phyloP scores from a whole-genome alignment of 306 rosid species.

The Delonix regia region DNA sequence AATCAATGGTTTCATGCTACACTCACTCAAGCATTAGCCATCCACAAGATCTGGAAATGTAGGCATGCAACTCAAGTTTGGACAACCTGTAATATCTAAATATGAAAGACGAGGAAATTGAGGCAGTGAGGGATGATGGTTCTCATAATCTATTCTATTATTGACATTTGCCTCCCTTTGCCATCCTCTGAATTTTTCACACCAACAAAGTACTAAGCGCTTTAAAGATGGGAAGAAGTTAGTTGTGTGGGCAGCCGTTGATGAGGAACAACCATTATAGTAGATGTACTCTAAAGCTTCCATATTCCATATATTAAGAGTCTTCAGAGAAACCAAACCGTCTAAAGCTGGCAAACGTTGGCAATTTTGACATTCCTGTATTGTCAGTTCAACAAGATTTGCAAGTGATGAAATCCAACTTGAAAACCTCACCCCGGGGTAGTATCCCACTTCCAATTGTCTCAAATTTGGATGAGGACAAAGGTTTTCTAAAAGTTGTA shows the following conservation, averaged over 20 bases:
- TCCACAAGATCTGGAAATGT: background rate
- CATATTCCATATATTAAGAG: fast-evolving
- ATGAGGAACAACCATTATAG: background rate
- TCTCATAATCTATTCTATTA: background rate
- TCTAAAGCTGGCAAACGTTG: background rate
- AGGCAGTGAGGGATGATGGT: background rate
- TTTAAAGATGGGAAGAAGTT: background rate
- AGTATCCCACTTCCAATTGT: fast-evolving
- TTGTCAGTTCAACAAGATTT: background rate
- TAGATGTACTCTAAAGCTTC: background rate
- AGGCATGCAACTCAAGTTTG: background rate
- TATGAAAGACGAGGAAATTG: conserved; percentile 14
- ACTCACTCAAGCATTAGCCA: fast-evolving
- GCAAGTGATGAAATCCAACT: background rate
- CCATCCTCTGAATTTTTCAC: conserved; percentile 29
- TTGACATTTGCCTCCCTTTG: background rate
- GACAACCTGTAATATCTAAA: background rate
- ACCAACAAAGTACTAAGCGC: fast-evolving
- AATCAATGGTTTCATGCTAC: background rate
- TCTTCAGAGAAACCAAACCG: background rate
- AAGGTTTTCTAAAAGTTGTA: background rate
- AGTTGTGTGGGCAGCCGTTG: background rate
- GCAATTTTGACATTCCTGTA: fast-evolving
- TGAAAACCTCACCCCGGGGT: background rate
- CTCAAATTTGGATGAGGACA: background rate